These are phyloP conservation scores for Beta lomatogona DNA, from an alignment of 179 eudicot genomes.

Conservation along the genomic window DNA sequence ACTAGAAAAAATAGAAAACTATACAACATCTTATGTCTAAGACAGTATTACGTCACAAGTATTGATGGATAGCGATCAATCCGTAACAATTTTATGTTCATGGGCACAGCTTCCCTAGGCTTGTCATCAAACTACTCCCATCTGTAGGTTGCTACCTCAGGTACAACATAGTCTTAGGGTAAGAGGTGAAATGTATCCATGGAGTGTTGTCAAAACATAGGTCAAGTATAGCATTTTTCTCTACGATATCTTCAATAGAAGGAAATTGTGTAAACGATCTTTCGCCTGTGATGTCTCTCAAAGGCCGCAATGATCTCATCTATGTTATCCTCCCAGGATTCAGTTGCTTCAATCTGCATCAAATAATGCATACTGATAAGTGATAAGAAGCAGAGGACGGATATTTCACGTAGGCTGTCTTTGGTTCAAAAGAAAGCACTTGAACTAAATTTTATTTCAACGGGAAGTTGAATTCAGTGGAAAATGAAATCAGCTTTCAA, in stretches of 20 bases:
- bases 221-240: neutral
- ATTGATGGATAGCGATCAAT: too few species aligned
- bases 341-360: constrained; percentile 71
- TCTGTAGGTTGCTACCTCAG: neutral
- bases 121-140: neutral
- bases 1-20: neutral
- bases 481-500: neutral
- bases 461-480: neutral
- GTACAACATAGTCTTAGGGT: neutral
- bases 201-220: neutral
- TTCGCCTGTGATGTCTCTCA: constrained; percentile 76
- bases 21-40: neutral
- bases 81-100: constrained; percentile 6
- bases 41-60: neutral
- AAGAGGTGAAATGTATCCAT: neutral
- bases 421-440: neutral
- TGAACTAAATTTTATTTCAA: neutral
- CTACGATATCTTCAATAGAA: constrained; percentile 52
- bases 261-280: constrained; percentile 77
- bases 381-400: neutral
- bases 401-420: neutral
- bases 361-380: neutral
- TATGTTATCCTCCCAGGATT: constrained; percentile 73
- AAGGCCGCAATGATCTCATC: constrained; percentile 68
- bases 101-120: neutral